A percentile compares a stretch with the other conserved stretches of the same genome.
Evolutionary conservation across 164 flowering plant species (phyloP).

Genomic region (Annona squamosa): DNA sequence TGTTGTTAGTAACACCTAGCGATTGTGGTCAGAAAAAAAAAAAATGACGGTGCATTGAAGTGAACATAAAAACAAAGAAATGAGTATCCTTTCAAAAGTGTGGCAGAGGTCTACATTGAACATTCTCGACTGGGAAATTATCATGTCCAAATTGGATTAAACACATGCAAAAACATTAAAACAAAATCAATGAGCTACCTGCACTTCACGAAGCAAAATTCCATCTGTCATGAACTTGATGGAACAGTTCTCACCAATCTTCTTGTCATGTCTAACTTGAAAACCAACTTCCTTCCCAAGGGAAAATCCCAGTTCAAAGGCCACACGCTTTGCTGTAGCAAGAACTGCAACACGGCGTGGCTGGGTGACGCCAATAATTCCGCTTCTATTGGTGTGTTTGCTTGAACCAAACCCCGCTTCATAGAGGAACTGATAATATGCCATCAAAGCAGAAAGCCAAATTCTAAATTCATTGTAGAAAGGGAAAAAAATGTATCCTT

Average conservation of each 20-base stretch:
- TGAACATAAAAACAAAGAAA: too few species aligned
- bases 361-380: slow-evolving; percentile 88
- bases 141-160: neutral
- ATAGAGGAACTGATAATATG: slow-evolving; percentile 71
- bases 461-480: neutral
- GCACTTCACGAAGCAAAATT: slow-evolving; percentile 87
- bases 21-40: too few species aligned
- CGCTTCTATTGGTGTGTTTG: slow-evolving; percentile 29
- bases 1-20: too few species aligned
- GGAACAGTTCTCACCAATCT: slow-evolving; percentile 61
- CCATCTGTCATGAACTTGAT: slow-evolving; percentile 99
- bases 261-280: slow-evolving; percentile 94
- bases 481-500: neutral
- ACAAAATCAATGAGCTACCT: slow-evolving; percentile 36
- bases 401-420: slow-evolving; percentile 92
- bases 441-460: slow-evolving; percentile 6
- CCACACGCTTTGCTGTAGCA: slow-evolving; percentile 90
- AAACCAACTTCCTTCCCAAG: slow-evolving; percentile 91
- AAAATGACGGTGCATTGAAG: too few species aligned
- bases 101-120: too few species aligned
- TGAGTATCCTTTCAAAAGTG: too few species aligned
- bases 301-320: slow-evolving; percentile 77
- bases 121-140: neutral
- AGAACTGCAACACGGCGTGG: slow-evolving; percentile 98
- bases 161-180: neutral